Base-by-base conservation (phyloP, 2,329 filamentous ascomycete species). In the Sporothrix humicola region DNA sequence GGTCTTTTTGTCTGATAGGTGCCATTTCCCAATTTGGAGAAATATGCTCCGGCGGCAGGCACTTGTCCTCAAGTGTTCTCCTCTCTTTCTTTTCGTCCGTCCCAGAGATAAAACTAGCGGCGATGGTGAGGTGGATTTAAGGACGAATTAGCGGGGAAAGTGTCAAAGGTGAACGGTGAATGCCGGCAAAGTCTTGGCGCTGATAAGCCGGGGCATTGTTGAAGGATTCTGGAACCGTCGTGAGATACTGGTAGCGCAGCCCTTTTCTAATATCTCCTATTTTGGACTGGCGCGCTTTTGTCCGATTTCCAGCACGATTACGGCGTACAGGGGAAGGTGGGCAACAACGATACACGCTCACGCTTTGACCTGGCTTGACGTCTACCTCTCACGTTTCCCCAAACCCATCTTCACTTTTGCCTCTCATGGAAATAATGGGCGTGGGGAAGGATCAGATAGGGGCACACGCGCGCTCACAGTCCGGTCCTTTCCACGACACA, bases 241-340 rank as follows among this genome's bases (percentile, higher is more conserved):
- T 37, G 31, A 37, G 31, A 37, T 37, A 37, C 31, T 37, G 31
- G 4, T 6, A 37, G 31, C 50, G 50, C 13, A 12, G 52, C 52
- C 23, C n/a, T 26, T 12, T 56, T 56, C 52, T 44, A 63, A 63
- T 37, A 44, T 63, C 59, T 63, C 59, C 59, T 44, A 9, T 44
- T 63, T 63, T n/a, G 37, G 31, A 44, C 5, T 63, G 44, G 44
- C 59, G 59, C 20, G 15, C 0, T 63, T 63, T 44, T 20, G 31
- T 37, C 31, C 31, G 31, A 7, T 56, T 5, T 17, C n/a, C 52
- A 20, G n/a, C 37, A 13, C 59, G 15, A n/a, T 7, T 9, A 17
- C 12, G 17, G 23, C 56, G 56, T 23, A 31, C 26, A 6, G 15
- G 26, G 54, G 54, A 10, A 31, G 23, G 31, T 58, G 54, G 54